Percentiles rank a stretch among this genome's conserved stretches.
Conservation (phyloP, 495 filamentous ascomycete genomes). For the Amorphotheca resinae region DNA sequence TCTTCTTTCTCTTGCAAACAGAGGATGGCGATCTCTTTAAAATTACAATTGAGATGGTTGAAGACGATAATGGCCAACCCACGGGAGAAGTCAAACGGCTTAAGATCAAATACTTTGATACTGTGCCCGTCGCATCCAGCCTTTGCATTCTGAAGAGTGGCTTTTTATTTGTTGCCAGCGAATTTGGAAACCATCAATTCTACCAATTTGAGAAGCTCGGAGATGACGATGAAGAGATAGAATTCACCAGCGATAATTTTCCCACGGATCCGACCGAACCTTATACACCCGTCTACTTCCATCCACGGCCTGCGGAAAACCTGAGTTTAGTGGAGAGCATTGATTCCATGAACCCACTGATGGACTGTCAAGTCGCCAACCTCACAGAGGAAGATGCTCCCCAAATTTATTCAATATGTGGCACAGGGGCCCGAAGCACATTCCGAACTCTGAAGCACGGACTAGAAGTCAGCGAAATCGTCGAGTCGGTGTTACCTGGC, state of each 20-base stretch:
- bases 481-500: slow-evolving; percentile 78
- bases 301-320: slow-evolving; percentile 66
- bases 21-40: slow-evolving; percentile 98
- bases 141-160: slow-evolving; percentile 91
- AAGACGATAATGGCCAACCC: slow-evolving; percentile 63
- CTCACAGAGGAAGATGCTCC: slow-evolving; percentile 84
- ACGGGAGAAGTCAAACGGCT: slow-evolving; percentile 70
- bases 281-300: slow-evolving; percentile 72
- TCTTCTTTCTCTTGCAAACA: slow-evolving; percentile 92
- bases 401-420: slow-evolving; percentile 88
- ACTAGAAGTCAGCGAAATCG: slow-evolving; percentile 84
- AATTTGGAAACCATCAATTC: slow-evolving; percentile 86
- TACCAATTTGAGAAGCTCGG: slow-evolving; percentile 97
- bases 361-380: slow-evolving; percentile 85
- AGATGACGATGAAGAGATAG: slow-evolving; percentile 84
- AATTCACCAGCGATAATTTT: slow-evolving; percentile 73
- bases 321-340: slow-evolving; percentile 75
- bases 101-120: slow-evolving; percentile 97
- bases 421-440: slow-evolving; percentile 73
- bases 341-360: slow-evolving; percentile 77
- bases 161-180: slow-evolving; percentile 85
- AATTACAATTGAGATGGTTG: slow-evolving; percentile 79
- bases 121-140: slow-evolving; percentile 74
- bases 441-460: slow-evolving; percentile 90
- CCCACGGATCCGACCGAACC: slow-evolving; percentile 56